phyloP scores from a whole-genome alignment of 805 yeast species.

The Spathaspora girioi region DNA sequence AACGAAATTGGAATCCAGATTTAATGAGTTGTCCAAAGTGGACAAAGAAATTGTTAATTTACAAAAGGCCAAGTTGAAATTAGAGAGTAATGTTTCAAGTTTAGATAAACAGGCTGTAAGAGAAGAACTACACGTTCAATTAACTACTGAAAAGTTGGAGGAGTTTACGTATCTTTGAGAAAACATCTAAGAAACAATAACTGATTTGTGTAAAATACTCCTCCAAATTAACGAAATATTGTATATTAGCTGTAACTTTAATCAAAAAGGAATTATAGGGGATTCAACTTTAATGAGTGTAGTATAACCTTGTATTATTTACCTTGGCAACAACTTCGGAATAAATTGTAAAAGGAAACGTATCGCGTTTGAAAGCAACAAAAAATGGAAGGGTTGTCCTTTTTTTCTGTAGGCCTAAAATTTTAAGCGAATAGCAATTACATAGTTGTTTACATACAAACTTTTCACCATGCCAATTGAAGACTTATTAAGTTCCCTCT shows the following conservation, averaged over 20 bases:
- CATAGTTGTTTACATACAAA: not conserved
- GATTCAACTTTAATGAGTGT: not conserved
- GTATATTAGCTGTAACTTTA: slow-evolving; percentile 1
- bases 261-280: not conserved
- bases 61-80: slow-evolving; percentile 20
- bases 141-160: slow-evolving; percentile 48
- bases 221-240: not conserved
- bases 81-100: slow-evolving; percentile 14
- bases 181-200: no score
- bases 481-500: slow-evolving; percentile 9
- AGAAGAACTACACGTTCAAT: slow-evolving; percentile 32
- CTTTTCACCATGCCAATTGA: slow-evolving; percentile 8
- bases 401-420: not conserved
- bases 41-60: slow-evolving; percentile 23
- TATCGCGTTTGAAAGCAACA: not conserved
- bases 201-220: no score
- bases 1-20: slow-evolving; percentile 20
- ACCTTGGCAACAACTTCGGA: not conserved
- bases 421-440: not conserved
- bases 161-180: slow-evolving; percentile 39
- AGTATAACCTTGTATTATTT: not conserved
- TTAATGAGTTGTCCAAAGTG: slow-evolving; percentile 20
- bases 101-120: slow-evolving; percentile 22
- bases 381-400: not conserved
- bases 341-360: no score